These are phyloP conservation scores for Physcia stellaris DNA, from an alignment of 495 filamentous ascomycete genomes.

Conservation along the genomic window DNA sequence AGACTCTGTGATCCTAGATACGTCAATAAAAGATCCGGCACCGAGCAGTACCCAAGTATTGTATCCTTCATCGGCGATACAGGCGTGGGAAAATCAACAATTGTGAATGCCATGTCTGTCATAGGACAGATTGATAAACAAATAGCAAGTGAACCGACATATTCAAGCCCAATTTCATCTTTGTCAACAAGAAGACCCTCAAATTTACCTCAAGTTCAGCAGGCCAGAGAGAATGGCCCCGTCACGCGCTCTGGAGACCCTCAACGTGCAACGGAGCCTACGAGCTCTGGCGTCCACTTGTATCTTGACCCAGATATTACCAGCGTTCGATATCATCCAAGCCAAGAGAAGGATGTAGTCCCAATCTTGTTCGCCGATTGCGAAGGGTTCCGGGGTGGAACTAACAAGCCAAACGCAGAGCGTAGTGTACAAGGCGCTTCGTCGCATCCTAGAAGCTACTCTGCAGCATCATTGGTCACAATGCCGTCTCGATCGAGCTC, in stretches of 20 bases:
- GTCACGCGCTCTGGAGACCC: constrained; percentile 2
- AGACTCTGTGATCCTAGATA: too few relatives aligned
- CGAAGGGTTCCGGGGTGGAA: constrained; percentile 1
- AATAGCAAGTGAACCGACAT: too few relatives aligned
- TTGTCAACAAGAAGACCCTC: too few relatives aligned
- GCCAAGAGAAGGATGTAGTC: background rate
- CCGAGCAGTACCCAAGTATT: too few relatives aligned
- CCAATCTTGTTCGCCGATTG: constrained; percentile 5
- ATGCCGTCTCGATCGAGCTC: background rate
- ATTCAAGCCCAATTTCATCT: too few relatives aligned
- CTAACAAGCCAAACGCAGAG: constrained; percentile 2
- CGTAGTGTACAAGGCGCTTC: background rate
- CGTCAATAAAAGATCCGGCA: too few relatives aligned
- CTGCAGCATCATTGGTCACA: background rate
- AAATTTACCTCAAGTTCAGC: too few relatives aligned
- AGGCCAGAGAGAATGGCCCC: too few relatives aligned
- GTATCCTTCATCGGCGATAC: too few relatives aligned
- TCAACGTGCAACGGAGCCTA: constrained; percentile 1
- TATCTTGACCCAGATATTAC: constrained; percentile 1
- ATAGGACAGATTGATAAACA: too few relatives aligned
- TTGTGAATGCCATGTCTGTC: too few relatives aligned
- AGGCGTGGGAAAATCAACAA: too few relatives aligned
- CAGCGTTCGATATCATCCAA: background rate
- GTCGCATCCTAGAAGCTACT: background rate
- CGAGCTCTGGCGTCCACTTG: constrained; percentile 1